phyloP scores from a whole-genome alignment of 2,329 filamentous ascomycete genomes.

The Fusarium abutilonis region DNA sequence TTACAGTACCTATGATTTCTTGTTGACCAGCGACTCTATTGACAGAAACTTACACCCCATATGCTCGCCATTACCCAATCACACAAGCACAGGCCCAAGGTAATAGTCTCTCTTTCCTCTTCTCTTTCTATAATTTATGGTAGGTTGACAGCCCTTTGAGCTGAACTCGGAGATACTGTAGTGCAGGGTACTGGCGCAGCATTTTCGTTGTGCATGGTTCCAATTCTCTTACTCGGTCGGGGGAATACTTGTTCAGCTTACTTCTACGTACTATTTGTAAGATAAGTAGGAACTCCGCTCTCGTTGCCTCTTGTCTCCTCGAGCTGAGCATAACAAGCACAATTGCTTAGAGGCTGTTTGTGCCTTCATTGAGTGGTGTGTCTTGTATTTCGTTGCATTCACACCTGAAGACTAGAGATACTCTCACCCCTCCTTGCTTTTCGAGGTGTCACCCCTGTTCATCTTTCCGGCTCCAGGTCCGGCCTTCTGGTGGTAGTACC shows the following conservation, averaged over 20 bases:
- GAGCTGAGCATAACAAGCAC: slow-evolving; percentile 24
- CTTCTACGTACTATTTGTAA: not conserved
- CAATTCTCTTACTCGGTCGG: slow-evolving; percentile 3
- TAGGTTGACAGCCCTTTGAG: not conserved
- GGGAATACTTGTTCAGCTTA: slow-evolving; percentile 18
- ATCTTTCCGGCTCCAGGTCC: slow-evolving; percentile 42
- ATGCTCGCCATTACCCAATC: slow-evolving; percentile 6
- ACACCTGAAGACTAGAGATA: slow-evolving; percentile 14
- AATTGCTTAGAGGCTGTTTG: slow-evolving; percentile 31
- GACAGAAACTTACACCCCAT: slow-evolving; percentile 4
- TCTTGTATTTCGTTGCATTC: slow-evolving; percentile 25
- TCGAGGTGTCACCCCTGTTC: slow-evolving; percentile 32
- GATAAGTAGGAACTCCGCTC: not conserved
- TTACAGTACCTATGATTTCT: not conserved
- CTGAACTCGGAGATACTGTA: slow-evolving; percentile 4
- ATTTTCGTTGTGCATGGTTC: slow-evolving; percentile 28
- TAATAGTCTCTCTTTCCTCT: slow-evolving; percentile 1
- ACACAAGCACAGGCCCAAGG: not conserved
- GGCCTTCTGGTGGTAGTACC: slow-evolving; percentile 33
- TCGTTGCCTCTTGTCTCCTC: slow-evolving; percentile 35
- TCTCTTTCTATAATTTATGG: not conserved
- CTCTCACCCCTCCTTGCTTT: slow-evolving; percentile 15
- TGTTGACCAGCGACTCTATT: not conserved
- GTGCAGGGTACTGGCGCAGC: slow-evolving; percentile 8
- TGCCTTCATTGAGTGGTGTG: slow-evolving; percentile 25